These are phyloP conservation scores for Cladosporium velox DNA, from an alignment of 2,329 filamentous ascomycete genomes.

Conservation along the genomic window DNA sequence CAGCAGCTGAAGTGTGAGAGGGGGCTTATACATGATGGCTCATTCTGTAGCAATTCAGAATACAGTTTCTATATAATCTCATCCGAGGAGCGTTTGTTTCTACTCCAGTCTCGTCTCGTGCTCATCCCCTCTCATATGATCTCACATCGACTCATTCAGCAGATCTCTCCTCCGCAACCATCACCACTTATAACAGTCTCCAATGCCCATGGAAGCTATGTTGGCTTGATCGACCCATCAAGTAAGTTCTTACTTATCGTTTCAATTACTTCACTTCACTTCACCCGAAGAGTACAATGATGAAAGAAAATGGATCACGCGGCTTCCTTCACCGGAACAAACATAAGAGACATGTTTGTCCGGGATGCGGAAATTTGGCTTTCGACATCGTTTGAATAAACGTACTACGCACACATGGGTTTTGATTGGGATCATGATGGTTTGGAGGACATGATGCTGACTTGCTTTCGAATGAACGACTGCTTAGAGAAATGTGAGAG, in stretches of 20 bases:
- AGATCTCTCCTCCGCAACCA: neutral
- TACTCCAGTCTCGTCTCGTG: neutral
- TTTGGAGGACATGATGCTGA: neutral
- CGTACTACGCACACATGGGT: neutral
- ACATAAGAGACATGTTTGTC: too few species aligned
- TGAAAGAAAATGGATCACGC: neutral
- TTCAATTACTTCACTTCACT: too few species aligned
- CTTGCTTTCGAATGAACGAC: neutral
- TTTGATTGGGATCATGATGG: neutral
- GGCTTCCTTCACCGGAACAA: neutral
- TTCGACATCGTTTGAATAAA: neutral
- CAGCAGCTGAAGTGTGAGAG: neutral
- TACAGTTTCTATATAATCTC: neutral
- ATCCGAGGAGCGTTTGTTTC: neutral
- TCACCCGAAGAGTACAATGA: neutral
- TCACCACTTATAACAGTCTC: neutral
- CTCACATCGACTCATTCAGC: too few species aligned
- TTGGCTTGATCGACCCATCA: neutral
- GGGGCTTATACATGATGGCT: neutral
- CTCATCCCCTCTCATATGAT: neutral
- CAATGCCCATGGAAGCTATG: neutral
- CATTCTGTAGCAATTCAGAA: neutral
- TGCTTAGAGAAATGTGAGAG: neutral
- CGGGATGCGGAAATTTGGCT: neutral
- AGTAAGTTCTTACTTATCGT: too few species aligned